Conservation (phyloP, 768 basidiomycete species). For the Podaxis rugospora region DNA sequence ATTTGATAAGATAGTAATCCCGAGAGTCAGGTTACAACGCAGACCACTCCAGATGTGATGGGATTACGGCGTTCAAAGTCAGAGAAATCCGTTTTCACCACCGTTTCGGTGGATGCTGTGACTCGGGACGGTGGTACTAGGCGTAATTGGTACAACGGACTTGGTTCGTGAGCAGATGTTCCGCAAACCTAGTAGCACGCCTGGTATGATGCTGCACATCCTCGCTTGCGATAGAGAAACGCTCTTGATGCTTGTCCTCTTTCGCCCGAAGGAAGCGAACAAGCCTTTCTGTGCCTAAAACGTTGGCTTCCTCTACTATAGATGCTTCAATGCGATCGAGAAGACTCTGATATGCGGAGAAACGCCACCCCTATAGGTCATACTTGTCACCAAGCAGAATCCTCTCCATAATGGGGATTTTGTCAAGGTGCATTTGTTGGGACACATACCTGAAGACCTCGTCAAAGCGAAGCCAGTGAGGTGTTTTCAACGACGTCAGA, state of each 20-base stretch:
- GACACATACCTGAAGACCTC: conserved; percentile 30
- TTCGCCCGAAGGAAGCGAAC: neutral
- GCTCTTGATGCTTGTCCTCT: neutral
- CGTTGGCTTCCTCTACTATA: conserved; percentile 23
- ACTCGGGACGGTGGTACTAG: neutral
- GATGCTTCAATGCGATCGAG: conserved; percentile 30
- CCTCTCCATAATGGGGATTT: conserved; percentile 23
- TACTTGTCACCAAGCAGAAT: conserved; percentile 36
- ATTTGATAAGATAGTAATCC: too few relatives aligned
- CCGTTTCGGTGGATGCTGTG: neutral
- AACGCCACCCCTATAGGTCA: conserved; percentile 34
- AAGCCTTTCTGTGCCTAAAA: conserved; percentile 16
- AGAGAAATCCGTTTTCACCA: neutral
- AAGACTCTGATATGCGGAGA: conserved; percentile 32
- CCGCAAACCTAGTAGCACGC: neutral
- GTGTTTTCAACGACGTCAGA: conserved; percentile 33
- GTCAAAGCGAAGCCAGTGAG: conserved; percentile 34
- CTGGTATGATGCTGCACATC: neutral
- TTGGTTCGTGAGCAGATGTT: neutral
- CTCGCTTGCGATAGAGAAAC: neutral
- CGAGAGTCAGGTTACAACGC: too few relatives aligned
- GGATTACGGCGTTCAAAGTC: neutral
- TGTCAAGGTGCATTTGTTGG: conserved; percentile 15
- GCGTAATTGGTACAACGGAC: neutral
- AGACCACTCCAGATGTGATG: neutral